phyloP scores from a whole-genome alignment of 352 stramenopile genomes.

The Phytophthora citricola region DNA sequence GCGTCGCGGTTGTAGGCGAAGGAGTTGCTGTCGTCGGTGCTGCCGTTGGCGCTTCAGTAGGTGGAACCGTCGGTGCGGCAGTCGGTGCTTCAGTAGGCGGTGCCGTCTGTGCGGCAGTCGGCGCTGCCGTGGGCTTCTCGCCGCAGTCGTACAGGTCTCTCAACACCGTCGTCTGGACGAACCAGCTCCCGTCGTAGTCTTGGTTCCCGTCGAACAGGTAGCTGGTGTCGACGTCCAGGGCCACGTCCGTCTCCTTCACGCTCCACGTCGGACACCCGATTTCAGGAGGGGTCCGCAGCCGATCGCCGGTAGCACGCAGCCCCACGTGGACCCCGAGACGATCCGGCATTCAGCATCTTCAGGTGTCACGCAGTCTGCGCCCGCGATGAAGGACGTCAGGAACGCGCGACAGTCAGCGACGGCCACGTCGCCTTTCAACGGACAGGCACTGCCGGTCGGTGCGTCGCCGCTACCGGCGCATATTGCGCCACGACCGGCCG shows the following conservation, averaged over 20 bases:
- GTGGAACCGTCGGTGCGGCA: constrained; percentile 1
- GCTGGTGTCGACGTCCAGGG: constrained; percentile 21
- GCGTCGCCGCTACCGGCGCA: constrained; percentile 47
- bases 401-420: constrained; percentile 45
- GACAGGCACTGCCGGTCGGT: constrained; percentile 46
- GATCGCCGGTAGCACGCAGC: constrained; percentile 42
- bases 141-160: constrained; percentile 33
- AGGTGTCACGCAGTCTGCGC: constrained; percentile 27
- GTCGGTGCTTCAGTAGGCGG: not conserved
- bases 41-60: constrained; percentile 1
- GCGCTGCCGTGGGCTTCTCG: constrained; percentile 18
- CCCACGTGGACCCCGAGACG: constrained; percentile 34
- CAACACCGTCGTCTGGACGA: constrained; percentile 27
- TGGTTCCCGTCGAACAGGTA: constrained; percentile 28
- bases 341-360: constrained; percentile 41
- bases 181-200: constrained; percentile 34
- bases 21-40: constrained; percentile 3
- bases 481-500: constrained; percentile 28
- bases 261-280: constrained; percentile 25
- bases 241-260: constrained; percentile 9
- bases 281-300: constrained; percentile 20
- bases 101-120: constrained; percentile 2
- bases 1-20: not conserved
- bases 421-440: constrained; percentile 49
- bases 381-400: constrained; percentile 44